Conservation (phyloP, 2,329 filamentous ascomycete species). For the Lojkania enalia region DNA sequence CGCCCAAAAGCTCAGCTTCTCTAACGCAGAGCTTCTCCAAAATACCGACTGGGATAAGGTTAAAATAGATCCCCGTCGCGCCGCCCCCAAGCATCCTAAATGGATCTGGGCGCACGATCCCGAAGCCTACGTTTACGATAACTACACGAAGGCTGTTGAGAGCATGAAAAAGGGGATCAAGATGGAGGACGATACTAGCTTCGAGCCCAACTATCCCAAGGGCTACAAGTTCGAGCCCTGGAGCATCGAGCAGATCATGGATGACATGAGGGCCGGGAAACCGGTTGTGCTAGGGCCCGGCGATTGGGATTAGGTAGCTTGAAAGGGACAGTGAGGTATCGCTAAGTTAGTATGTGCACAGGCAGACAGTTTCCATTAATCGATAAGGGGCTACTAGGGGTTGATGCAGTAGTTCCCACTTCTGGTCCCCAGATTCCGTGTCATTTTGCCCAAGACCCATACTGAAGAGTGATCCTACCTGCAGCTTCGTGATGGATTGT, state of each 20-base stretch:
- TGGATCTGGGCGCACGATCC: constrained; percentile 54
- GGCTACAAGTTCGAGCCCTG: constrained; percentile 48
- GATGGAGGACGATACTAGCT: constrained; percentile 48
- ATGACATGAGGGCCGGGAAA: constrained; percentile 43
- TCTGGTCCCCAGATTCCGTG: too few relatives aligned
- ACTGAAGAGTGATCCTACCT: too few relatives aligned
- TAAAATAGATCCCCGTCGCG: constrained; percentile 49
- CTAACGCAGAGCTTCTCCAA: constrained; percentile 52
- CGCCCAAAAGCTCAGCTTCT: constrained; percentile 54
- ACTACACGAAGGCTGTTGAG: constrained; percentile 48
- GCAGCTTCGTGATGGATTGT: too few relatives aligned
- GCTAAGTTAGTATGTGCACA: too few relatives aligned
- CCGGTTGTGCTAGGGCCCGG: constrained; percentile 39
- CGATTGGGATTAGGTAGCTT: constrained; percentile 42
- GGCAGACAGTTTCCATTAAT: too few relatives aligned
- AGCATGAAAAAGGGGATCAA: constrained; percentile 47
- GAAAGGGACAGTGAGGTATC: too few relatives aligned
- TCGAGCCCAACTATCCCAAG: constrained; percentile 51
- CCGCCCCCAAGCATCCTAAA: constrained; percentile 50
- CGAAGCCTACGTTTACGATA: constrained; percentile 50
- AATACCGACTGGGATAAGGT: constrained; percentile 55
- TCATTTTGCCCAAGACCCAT: too few relatives aligned
- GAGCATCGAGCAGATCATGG: constrained; percentile 49
- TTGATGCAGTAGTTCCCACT: too few relatives aligned
- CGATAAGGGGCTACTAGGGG: too few relatives aligned